Percentiles rank a stretch among this genome's conserved stretches.
phyloP scores from a whole-genome alignment of 2,329 filamentous ascomycete genomes.

The Talaromyces sp. region DNA sequence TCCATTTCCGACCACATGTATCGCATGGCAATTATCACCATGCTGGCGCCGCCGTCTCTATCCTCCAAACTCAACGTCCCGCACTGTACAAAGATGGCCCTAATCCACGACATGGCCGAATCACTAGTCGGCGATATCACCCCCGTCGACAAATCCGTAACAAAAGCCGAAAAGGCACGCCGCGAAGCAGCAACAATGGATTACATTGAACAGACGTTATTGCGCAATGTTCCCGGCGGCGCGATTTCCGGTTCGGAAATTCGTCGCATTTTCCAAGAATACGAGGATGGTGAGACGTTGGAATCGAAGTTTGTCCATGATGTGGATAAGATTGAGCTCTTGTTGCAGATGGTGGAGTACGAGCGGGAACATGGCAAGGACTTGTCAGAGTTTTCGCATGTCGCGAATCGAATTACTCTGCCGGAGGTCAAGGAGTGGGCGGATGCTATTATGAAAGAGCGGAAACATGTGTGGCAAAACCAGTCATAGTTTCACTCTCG shows the following conservation, averaged over 20 bases:
- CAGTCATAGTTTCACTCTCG: not conserved
- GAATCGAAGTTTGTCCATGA: slow-evolving; percentile 93
- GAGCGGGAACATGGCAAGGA: slow-evolving; percentile 70
- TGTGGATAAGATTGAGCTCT: slow-evolving; percentile 91
- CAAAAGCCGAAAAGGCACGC: slow-evolving; percentile 81
- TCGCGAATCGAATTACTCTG: slow-evolving; percentile 66
- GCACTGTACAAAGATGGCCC: slow-evolving; percentile 89
- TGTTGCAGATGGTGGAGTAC: slow-evolving; percentile 95
- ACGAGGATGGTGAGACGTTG: slow-evolving; percentile 77
- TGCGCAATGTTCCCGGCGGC: slow-evolving; percentile 71
- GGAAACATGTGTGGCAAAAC: slow-evolving; percentile 64
- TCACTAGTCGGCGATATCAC: slow-evolving; percentile 94
- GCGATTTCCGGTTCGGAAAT: slow-evolving; percentile 62
- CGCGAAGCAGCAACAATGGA: slow-evolving; percentile 89
- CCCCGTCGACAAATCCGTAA: slow-evolving; percentile 70
- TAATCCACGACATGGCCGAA: slow-evolving; percentile 98
- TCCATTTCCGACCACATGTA: slow-evolving; percentile 99
- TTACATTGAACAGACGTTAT: slow-evolving; percentile 68
- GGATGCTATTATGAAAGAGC: slow-evolving; percentile 67
- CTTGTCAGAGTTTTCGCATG: slow-evolving; percentile 79
- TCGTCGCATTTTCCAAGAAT: slow-evolving; percentile 83
- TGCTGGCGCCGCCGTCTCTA: slow-evolving; percentile 77
- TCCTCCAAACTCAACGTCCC: slow-evolving; percentile 66
- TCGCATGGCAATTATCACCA: slow-evolving; percentile 93
- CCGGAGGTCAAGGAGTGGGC: slow-evolving; percentile 79